phyloP scores from a whole-genome alignment of 2,329 filamentous ascomycete species.

The Fonsecaea multimorphosa region DNA sequence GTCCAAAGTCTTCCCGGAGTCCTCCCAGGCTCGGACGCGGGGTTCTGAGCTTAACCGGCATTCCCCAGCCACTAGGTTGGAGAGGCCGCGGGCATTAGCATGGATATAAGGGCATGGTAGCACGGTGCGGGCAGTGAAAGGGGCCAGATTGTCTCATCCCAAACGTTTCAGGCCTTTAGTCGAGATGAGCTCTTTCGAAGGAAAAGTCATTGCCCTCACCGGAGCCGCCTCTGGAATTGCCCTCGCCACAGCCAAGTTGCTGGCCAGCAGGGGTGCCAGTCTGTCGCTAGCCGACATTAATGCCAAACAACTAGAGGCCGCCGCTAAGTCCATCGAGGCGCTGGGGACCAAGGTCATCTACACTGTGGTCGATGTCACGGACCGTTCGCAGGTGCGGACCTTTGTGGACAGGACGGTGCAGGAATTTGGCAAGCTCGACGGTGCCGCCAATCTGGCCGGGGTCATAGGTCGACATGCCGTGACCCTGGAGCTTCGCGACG shows the following conservation, averaged over 20 bases:
- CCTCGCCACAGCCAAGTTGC: constrained; percentile 6
- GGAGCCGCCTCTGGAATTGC: constrained; percentile 21
- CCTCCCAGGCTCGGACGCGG: too few species aligned
- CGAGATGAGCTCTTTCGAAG: constrained; percentile 8
- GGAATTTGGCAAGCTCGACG: constrained; percentile 27
- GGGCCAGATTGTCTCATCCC: too few species aligned
- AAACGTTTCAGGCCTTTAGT: too few species aligned
- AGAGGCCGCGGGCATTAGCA: too few species aligned
- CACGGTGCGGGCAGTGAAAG: too few species aligned
- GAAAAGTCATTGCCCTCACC: constrained; percentile 17
- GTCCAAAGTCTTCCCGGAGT: too few species aligned
- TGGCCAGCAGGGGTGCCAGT: constrained; percentile 6
- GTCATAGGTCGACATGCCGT: constrained; percentile 18
- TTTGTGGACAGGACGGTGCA: constrained; percentile 29
- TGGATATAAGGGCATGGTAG: too few species aligned
- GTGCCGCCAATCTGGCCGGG: constrained; percentile 32
- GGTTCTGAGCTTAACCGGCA: too few species aligned
- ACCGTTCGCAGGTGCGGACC: constrained; percentile 13
- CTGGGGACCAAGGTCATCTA: constrained; percentile 5
- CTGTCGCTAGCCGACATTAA: constrained; percentile 18
- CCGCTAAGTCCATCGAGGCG: neutral
- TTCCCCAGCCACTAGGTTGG: too few species aligned
- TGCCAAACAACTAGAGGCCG: neutral
- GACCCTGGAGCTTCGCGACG: constrained; percentile 37
- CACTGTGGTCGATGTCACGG: constrained; percentile 27